Evolutionary conservation across 2,329 filamentous ascomycete species (phyloP), one percentile per base, ranked within the genome.

Genomic region (Neonectria sp.): DNA sequence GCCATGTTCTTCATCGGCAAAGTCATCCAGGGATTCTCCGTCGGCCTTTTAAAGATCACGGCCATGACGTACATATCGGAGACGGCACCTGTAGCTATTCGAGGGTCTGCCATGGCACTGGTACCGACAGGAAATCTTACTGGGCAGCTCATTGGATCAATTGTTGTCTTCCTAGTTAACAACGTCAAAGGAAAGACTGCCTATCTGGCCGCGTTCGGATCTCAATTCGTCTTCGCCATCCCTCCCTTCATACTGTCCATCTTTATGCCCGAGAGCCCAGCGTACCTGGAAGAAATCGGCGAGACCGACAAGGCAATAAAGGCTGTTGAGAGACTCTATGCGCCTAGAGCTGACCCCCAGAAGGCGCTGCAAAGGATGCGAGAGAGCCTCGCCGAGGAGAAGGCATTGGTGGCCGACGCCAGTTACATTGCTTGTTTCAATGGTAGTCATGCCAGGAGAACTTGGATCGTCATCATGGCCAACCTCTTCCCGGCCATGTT

Each of bases 371-470:
- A 72, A 2, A 72, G 63, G 6, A 72, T 77, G 0, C 58, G 74
- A 3, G 51, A 65, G 2, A 74, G 81, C 3, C 84, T 88, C 58
- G 80, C 83, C 35, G 82, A 85, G 63, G 80, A 84, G 55, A 76
- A 79, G 35, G 73, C 68, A 0, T 73, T 72, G 9, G 65, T 74
- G 0, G 74, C 73, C 5, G 73, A 78, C 1, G 73, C 65, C 1
- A 81, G 79, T 0, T 87, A 85, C 60, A 60, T 71, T 48, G 79
- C 82, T 65, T 84, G 81, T 63, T 85, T 86, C 71, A 78, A 77
- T 3, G 79, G 79, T 6, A 73, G 76, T 3, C 81, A 87, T 63
- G 74, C 80, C 2, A 73, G 82, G 2, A 73, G 83, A 3, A 84
- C 82, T 0, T 33, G 79, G 15, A 81, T 84, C 11, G 76, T 79